These are phyloP conservation scores for Ascosphaera apis DNA, from an alignment of 2,329 filamentous ascomycete genomes.

Conservation along the genomic window DNA sequence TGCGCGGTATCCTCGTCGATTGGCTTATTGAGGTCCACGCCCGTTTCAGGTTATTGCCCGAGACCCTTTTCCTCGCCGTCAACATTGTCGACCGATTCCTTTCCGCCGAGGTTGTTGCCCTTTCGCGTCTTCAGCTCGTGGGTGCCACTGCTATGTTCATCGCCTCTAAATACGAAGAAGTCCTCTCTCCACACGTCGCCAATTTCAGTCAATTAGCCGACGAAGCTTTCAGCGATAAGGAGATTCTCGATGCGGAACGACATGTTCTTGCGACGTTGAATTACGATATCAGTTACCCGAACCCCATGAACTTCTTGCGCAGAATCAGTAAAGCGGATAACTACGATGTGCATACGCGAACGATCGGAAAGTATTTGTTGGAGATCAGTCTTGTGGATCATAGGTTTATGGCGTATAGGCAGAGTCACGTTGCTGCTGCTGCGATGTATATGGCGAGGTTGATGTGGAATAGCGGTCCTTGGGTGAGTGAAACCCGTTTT, in stretches of 20 bases:
- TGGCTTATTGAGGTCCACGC: conserved; percentile 94
- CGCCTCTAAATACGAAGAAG: conserved; percentile 94
- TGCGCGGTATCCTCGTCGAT: conserved; percentile 92
- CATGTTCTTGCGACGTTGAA: conserved; percentile 78
- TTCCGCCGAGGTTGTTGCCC: conserved; percentile 78
- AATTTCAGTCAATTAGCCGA: conserved; percentile 97
- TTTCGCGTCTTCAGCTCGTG: conserved; percentile 86
- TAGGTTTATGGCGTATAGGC: conserved; percentile 71
- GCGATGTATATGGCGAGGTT: conserved; percentile 87
- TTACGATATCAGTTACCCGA: conserved; percentile 95
- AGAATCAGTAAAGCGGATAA: conserved; percentile 98
- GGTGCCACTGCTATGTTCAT: conserved; percentile 90
- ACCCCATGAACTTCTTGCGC: conserved; percentile 98
- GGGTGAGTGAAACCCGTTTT: conserved; percentile 34
- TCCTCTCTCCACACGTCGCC: conserved; percentile 83
- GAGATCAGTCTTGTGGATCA: conserved; percentile 93
- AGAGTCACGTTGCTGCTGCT: conserved; percentile 74
- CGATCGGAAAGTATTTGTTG: conserved; percentile 89
- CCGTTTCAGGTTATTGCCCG: conserved; percentile 72
- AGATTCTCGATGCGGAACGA: conserved; percentile 92
- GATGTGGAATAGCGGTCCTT: conserved; percentile 74
- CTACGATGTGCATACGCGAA: conserved; percentile 95
- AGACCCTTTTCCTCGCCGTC: conserved; percentile 82
- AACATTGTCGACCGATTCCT: conserved; percentile 97
- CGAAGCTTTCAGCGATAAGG: conserved; percentile 81